Percentiles rank a stretch among this genome's conserved stretches.
phyloP scores from a whole-genome alignment of 441 rosid species.

The Arabidopsis lyrata region DNA sequence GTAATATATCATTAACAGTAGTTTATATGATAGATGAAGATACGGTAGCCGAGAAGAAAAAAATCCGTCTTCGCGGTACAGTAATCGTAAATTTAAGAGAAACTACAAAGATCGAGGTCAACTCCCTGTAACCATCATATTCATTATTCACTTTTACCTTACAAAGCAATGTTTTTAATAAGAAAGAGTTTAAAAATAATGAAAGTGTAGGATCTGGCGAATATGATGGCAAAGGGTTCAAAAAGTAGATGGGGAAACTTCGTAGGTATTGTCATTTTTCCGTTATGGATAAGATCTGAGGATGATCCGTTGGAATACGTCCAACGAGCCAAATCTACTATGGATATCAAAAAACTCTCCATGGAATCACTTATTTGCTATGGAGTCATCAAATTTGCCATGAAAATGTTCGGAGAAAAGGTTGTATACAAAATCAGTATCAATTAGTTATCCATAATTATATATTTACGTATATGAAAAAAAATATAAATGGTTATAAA shows the following conservation, averaged over 20 bases:
- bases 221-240: constrained; percentile 61
- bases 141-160: background rate
- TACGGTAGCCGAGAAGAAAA: background rate
- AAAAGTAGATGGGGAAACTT: constrained; percentile 71
- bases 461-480: background rate
- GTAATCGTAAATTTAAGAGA: constrained; percentile 65
- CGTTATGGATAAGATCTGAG: constrained; percentile 52
- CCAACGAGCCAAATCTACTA: constrained; percentile 61
- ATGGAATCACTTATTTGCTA: constrained; percentile 50
- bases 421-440: constrained; percentile 3
- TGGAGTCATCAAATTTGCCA: constrained; percentile 13
- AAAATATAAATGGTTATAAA: background rate
- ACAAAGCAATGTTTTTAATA: background rate
- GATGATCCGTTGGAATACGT: constrained; percentile 64
- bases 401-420: constrained; percentile 33
- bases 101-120: constrained; percentile 68
- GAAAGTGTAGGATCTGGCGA: constrained; percentile 56
- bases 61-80: constrained; percentile 60
- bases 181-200: background rate
- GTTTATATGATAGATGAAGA: constrained; percentile 8
- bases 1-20: background rate
- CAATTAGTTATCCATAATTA: background rate
- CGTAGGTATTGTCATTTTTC: constrained; percentile 63
- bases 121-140: background rate
- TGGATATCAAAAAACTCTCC: constrained; percentile 69